Evolutionary conservation across 2,329 filamentous ascomycete genomes (phyloP).

Genomic region (Allantophomopsis cytisporea): DNA sequence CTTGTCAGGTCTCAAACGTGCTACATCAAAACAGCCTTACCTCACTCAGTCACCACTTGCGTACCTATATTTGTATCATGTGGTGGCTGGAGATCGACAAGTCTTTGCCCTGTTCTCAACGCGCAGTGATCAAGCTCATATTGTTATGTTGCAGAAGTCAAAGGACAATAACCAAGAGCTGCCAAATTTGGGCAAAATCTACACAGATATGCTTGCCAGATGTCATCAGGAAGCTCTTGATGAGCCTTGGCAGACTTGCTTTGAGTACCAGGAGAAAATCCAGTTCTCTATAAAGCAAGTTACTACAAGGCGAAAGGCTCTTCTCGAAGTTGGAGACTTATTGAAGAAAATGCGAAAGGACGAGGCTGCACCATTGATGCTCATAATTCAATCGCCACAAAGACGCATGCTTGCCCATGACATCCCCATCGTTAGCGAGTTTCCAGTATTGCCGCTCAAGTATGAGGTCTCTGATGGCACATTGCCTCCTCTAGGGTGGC

Average conservation of each 20-base stretch:
- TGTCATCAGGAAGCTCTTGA: constrained; percentile 52
- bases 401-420: constrained; percentile 71
- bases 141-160: constrained; percentile 76
- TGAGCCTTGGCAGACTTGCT: constrained; percentile 64
- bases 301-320: constrained; percentile 76
- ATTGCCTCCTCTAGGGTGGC: constrained; percentile 87
- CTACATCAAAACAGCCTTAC: constrained; percentile 58
- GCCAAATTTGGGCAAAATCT: constrained; percentile 83
- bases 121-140: constrained; percentile 62
- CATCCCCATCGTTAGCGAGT: constrained; percentile 69
- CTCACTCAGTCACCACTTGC: constrained; percentile 61
- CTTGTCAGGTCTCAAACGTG: constrained; percentile 57
- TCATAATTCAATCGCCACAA: constrained; percentile 86
- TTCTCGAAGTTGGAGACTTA: constrained; percentile 76
- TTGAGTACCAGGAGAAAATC: constrained; percentile 76
- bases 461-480: constrained; percentile 76
- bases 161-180: constrained; percentile 69
- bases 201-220: constrained; percentile 59
- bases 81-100: constrained; percentile 79
- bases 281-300: constrained; percentile 80
- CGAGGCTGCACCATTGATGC: constrained; percentile 63
- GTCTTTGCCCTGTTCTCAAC: constrained; percentile 92
- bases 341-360: constrained; percentile 86
- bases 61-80: constrained; percentile 88
- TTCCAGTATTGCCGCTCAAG: constrained; percentile 70